Conservation (phyloP, 2,329 filamentous ascomycete genomes). For the Aphanocladium album region DNA sequence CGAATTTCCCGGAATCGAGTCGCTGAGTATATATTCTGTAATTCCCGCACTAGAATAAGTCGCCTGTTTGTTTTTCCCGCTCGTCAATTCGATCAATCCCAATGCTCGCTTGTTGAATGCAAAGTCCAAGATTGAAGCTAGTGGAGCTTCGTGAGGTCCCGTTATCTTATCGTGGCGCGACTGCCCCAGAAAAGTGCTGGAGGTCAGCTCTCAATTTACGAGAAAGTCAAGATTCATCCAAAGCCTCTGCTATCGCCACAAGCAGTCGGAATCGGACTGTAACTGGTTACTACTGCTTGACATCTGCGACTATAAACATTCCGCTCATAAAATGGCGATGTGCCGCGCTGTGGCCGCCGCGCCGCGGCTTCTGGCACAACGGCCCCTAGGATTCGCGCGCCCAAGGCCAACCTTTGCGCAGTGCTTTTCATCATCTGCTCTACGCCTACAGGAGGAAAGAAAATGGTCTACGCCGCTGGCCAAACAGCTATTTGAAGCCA, state of each 20-base stretch:
- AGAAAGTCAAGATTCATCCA: neutral
- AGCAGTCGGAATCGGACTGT: no score
- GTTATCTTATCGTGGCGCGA: slow-evolving; percentile 8
- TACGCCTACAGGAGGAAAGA: slow-evolving; percentile 36
- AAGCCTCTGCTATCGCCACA: neutral
- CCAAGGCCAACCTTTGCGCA: slow-evolving; percentile 4
- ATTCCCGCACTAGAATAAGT: neutral
- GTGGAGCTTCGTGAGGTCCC: slow-evolving; percentile 4
- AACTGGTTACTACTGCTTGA: neutral
- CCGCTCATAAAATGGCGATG: neutral
- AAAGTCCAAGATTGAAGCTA: neutral
- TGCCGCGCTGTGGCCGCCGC: slow-evolving; percentile 9
- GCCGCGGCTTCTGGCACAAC: slow-evolving; percentile 11
- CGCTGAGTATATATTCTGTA: neutral
- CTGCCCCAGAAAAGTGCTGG: neutral
- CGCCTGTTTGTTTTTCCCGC: neutral
- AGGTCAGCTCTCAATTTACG: slow-evolving; percentile 12
- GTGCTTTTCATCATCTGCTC: slow-evolving; percentile 21
- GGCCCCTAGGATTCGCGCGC: neutral
- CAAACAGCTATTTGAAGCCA: slow-evolving; percentile 79
- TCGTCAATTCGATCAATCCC: neutral
- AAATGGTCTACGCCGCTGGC: slow-evolving; percentile 92
- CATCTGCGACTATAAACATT: no score
- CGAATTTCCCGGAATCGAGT: neutral
- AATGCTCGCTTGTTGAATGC: neutral